Evolutionary conservation across 306 rosid species (phyloP).

Genomic region (Ormosia semicastrata): DNA sequence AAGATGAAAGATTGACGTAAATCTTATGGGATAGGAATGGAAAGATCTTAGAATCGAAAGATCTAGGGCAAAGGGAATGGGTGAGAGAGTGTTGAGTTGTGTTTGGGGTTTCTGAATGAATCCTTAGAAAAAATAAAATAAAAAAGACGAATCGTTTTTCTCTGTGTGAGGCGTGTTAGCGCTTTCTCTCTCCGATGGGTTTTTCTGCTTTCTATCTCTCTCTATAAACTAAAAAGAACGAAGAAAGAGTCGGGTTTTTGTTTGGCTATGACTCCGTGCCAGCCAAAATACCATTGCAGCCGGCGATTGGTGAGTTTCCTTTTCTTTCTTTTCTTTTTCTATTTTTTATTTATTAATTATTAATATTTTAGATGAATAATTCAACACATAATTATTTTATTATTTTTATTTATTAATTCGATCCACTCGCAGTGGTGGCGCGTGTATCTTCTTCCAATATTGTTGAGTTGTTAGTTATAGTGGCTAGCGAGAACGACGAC

Average conservation of each 20-base stretch:
- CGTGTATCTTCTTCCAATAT: not conserved
- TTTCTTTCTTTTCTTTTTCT: not conserved
- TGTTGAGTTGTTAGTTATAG: too few species aligned
- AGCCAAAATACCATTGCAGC: not conserved
- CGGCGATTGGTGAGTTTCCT: conserved; percentile 5
- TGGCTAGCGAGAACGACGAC: not conserved
- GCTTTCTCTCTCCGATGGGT: not conserved
- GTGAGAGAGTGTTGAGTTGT: not conserved
- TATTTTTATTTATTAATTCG: not conserved
- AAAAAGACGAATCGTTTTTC: not conserved
- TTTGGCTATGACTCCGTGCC: not conserved
- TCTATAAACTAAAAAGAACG: not conserved
- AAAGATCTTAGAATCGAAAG: conserved; percentile 40
- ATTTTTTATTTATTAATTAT: not conserved
- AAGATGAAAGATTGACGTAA: conserved; percentile 31
- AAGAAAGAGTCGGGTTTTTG: not conserved
- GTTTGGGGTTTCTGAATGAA: not conserved
- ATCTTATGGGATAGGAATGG: conserved; percentile 10
- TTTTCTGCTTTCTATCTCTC: not conserved
- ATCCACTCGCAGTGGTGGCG: not conserved
- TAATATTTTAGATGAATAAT: not conserved
- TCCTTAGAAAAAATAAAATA: not conserved
- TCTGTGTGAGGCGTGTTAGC: not conserved
- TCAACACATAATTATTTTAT: too few species aligned
- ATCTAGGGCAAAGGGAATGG: conserved; percentile 37